These are phyloP conservation scores for Fusarium mangiferae DNA, from an alignment of 2,329 filamentous ascomycete genomes.

Conservation along the genomic window DNA sequence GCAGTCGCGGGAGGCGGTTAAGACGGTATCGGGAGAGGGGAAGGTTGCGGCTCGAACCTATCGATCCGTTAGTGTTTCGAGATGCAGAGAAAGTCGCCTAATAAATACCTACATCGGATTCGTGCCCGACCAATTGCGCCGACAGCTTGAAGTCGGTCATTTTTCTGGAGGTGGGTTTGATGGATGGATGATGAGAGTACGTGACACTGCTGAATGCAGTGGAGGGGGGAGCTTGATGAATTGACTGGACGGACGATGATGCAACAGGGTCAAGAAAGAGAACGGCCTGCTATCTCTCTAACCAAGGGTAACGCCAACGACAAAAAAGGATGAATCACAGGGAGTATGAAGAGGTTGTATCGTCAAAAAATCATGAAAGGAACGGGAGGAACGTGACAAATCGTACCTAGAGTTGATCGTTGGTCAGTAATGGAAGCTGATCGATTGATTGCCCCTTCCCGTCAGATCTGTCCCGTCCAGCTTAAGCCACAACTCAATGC, in stretches of 20 bases:
- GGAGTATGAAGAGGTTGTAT: neutral
- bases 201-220: conserved; percentile 19
- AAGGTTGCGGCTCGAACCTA: conserved; percentile 91
- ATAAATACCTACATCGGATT: conserved; percentile 80
- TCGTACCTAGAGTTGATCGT: conserved; percentile 3
- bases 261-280: conserved; percentile 12
- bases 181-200: conserved; percentile 55
- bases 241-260: neutral
- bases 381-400: conserved; percentile 21
- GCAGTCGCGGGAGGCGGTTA: conserved; percentile 91
- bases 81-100: neutral
- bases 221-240: conserved; percentile 23
- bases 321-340: conserved; percentile 10
- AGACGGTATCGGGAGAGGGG: conserved; percentile 74
- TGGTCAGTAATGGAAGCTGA: conserved; percentile 47
- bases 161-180: conserved; percentile 1
- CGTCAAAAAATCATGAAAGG: conserved; percentile 4
- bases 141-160: conserved; percentile 92
- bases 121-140: conserved; percentile 86
- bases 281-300: conserved; percentile 23
- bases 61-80: conserved; percentile 20
- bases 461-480: conserved; percentile 9
- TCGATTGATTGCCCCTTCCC: conserved; percentile 31
- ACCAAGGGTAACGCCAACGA: conserved; percentile 2
- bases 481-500: conserved; percentile 41